phyloP scores from a whole-genome alignment of 305 asterid genomes.

The Fraxinus sp. region DNA sequence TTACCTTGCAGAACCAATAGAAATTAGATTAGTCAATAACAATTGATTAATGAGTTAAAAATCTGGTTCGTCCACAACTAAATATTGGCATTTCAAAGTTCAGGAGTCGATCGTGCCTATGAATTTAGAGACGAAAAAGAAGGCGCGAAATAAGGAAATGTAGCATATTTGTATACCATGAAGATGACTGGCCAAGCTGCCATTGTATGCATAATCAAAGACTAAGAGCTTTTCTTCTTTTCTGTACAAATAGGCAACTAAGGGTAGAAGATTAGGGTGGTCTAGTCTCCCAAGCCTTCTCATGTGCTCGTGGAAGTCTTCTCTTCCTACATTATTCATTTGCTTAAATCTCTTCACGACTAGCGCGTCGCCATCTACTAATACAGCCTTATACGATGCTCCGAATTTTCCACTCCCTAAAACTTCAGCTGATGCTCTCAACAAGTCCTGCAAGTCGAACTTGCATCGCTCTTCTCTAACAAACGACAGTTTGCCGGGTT shows the following conservation, averaged over 20 bases:
- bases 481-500: slow-evolving; percentile 60
- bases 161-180: slow-evolving; percentile 38
- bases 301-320: slow-evolving; percentile 92
- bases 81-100: neutral
- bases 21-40: neutral
- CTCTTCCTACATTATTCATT: slow-evolving; percentile 62
- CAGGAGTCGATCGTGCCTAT: neutral
- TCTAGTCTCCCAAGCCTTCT: slow-evolving; percentile 70
- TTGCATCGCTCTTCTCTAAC: slow-evolving; percentile 59
- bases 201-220: slow-evolving; percentile 49
- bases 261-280: slow-evolving; percentile 69
- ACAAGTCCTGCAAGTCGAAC: slow-evolving; percentile 74
- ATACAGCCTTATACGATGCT: slow-evolving; percentile 80
- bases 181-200: slow-evolving; percentile 74
- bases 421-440: slow-evolving; percentile 87
- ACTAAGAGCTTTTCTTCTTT: slow-evolving; percentile 87
- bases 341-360: slow-evolving; percentile 86
- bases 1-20: slow-evolving; percentile 37
- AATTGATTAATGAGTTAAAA: neutral
- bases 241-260: slow-evolving; percentile 74
- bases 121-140: neutral
- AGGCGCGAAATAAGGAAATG: neutral
- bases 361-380: slow-evolving; percentile 70
- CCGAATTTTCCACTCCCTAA: slow-evolving; percentile 93
- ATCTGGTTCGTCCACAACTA: neutral